Percentiles rank a stretch among this genome's conserved stretches.
Evolutionary conservation across 2,329 filamentous ascomycete genomes (phyloP).

Genomic region (Scedosporium apiospermum): DNA sequence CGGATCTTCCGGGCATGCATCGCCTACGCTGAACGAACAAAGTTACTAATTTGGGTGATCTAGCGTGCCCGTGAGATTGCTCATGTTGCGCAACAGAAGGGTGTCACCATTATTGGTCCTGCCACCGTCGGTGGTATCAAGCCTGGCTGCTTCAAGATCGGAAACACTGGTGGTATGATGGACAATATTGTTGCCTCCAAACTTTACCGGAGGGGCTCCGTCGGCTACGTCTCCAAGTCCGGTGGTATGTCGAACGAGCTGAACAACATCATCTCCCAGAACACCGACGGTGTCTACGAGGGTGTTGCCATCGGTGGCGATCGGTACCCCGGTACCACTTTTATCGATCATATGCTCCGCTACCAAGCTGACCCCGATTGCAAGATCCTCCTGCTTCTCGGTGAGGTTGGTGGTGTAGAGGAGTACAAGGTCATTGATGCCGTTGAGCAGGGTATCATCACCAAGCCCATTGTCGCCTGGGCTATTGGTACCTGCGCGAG

Average conservation of each 20-base stretch:
- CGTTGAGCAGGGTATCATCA: slow-evolving; percentile 88
- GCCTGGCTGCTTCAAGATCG: slow-evolving; percentile 98
- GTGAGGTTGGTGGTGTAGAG: slow-evolving; percentile 98
- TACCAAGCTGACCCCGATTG: slow-evolving; percentile 95
- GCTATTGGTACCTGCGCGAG: slow-evolving; percentile 97
- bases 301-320: slow-evolving; percentile 99
- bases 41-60: neutral
- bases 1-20: neutral
- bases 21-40: neutral
- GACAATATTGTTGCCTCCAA: slow-evolving; percentile 99
- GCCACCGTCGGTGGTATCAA: slow-evolving; percentile 99
- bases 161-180: slow-evolving; percentile 99
- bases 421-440: slow-evolving; percentile 99
- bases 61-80: slow-evolving; percentile 96
- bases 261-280: slow-evolving; percentile 98
- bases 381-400: slow-evolving; percentile 93
- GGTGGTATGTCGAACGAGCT: slow-evolving; percentile 99
- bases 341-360: slow-evolving; percentile 95
- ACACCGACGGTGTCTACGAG: slow-evolving; percentile 96
- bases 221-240: slow-evolving; percentile 99
- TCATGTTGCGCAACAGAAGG: slow-evolving; percentile 95
- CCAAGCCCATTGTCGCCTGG: slow-evolving; percentile 98
- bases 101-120: slow-evolving; percentile 96
- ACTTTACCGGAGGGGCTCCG: slow-evolving; percentile 98
- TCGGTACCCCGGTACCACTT: slow-evolving; percentile 96